These are phyloP conservation scores for Hermanozyma aechmeae DNA, from an alignment of 805 yeast genomes.

Conservation along the genomic window DNA sequence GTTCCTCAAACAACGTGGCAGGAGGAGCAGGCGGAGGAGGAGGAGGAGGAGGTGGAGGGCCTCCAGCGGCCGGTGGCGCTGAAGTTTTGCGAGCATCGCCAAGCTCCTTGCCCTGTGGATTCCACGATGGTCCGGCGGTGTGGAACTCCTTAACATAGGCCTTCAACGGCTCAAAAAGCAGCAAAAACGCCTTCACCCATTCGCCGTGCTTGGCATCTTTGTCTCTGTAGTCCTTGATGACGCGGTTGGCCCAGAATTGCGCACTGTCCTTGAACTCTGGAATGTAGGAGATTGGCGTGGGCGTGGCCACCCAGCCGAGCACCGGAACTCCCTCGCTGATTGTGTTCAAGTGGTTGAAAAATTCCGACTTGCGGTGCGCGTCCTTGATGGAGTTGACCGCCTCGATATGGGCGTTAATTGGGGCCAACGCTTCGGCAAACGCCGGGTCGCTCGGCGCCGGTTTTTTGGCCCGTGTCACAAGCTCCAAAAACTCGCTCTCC, in stretches of 20 bases:
- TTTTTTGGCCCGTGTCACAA: conserved; percentile 53
- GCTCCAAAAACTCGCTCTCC: conserved; percentile 50
- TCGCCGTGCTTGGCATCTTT: conserved; percentile 58
- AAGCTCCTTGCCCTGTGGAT: conserved; percentile 48
- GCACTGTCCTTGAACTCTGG: conserved; percentile 85
- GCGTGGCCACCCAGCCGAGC: conserved; percentile 80
- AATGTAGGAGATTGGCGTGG: conserved; percentile 66
- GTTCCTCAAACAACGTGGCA: conserved; percentile 50
- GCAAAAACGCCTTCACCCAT: conserved; percentile 69
- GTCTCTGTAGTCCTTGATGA: conserved; percentile 76
- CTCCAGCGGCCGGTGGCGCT: conserved; percentile 11
- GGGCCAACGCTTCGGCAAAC: conserved; percentile 50
- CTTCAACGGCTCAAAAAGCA: conserved; percentile 61
- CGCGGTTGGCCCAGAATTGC: conserved; percentile 89
- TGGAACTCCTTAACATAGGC: conserved; percentile 69
- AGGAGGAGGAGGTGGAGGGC: conserved; percentile 60
- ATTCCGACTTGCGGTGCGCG: conserved; percentile 56
- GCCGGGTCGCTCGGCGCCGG: conserved; percentile 51
- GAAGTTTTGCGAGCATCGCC: conserved; percentile 17
- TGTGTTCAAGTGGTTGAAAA: conserved; percentile 66
- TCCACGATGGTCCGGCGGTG: conserved; percentile 81
- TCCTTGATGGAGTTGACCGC: conserved; percentile 62
- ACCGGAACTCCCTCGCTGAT: conserved; percentile 86
- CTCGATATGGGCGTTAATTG: conserved; percentile 55
- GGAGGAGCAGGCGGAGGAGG: conserved; percentile 91